Evolutionary conservation across 2,329 filamentous ascomycete genomes (phyloP).

Genomic region (Saccharata proteae): DNA sequence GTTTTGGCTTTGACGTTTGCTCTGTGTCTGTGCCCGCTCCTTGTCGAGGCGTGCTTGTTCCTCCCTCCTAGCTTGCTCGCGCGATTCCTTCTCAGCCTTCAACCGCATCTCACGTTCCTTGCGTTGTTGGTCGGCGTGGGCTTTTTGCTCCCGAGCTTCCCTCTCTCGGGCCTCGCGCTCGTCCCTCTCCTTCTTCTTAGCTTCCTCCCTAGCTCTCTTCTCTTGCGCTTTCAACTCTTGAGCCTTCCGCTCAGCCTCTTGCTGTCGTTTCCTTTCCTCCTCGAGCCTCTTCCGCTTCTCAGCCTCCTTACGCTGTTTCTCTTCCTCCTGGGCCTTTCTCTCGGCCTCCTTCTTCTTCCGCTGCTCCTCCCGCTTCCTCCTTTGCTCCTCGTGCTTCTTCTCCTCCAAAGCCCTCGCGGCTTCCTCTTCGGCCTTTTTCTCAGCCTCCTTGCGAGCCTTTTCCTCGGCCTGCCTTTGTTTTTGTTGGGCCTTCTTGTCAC

Average conservation of each 20-base stretch:
- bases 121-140: slow-evolving; percentile 43
- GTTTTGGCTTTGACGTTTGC: slow-evolving; percentile 25
- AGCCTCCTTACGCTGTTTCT: slow-evolving; percentile 69
- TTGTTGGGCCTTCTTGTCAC: slow-evolving; percentile 83
- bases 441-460: slow-evolving; percentile 74
- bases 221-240: slow-evolving; percentile 69
- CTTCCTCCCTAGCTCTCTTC: slow-evolving; percentile 60
- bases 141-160: slow-evolving; percentile 58
- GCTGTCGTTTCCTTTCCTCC: slow-evolving; percentile 76
- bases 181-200: slow-evolving; percentile 67
- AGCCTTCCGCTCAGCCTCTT: slow-evolving; percentile 72
- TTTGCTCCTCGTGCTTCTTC: slow-evolving; percentile 68
- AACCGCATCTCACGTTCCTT: slow-evolving; percentile 48
- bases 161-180: slow-evolving; percentile 53
- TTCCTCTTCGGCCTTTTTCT: slow-evolving; percentile 78
- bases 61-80: slow-evolving; percentile 26
- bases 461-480: slow-evolving; percentile 86
- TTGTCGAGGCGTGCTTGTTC: slow-evolving; percentile 25
- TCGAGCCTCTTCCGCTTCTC: slow-evolving; percentile 68
- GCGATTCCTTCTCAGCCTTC: slow-evolving; percentile 29
- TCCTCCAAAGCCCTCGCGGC: slow-evolving; percentile 63
- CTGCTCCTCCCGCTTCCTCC: slow-evolving; percentile 75
- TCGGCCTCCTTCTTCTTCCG: slow-evolving; percentile 83
- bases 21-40: slow-evolving; percentile 16
- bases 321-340: slow-evolving; percentile 82